Conservation (phyloP, 768 basidiomycete genomes). For the Tulasnella sp. region DNA sequence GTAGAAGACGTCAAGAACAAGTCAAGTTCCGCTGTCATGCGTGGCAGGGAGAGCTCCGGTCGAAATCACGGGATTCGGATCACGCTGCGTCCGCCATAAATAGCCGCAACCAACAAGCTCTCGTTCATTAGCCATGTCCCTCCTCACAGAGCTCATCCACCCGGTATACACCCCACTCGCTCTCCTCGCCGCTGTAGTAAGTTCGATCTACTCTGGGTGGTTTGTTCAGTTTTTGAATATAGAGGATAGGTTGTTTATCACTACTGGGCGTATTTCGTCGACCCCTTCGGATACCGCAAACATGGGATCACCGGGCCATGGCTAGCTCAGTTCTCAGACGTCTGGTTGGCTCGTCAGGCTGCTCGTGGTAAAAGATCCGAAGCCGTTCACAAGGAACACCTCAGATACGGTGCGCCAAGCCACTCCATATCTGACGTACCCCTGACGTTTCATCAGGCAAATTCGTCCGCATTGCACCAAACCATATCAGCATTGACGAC, state of each 20-base stretch:
- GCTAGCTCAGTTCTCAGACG: constrained; percentile 55
- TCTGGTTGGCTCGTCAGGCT: constrained; percentile 56
- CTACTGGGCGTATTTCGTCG: constrained; percentile 40
- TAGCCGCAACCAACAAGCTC: too few relatives aligned
- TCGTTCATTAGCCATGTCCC: too few relatives aligned
- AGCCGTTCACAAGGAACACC: constrained; percentile 57
- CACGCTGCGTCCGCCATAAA: too few relatives aligned
- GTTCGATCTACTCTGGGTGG: neutral
- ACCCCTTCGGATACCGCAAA: constrained; percentile 28
- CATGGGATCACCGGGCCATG: constrained; percentile 58
- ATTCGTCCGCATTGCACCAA: constrained; percentile 59
- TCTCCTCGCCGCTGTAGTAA: neutral
- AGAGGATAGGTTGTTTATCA: constrained; percentile 20
- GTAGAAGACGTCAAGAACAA: too few relatives aligned
- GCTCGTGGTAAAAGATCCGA: constrained; percentile 66
- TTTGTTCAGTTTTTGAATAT: neutral
- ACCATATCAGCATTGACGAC: constrained; percentile 64
- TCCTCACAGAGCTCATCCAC: constrained; percentile 4
- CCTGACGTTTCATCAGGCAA: constrained; percentile 32
- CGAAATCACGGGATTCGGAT: too few relatives aligned
- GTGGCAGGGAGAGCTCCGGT: too few relatives aligned
- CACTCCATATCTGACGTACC: neutral
- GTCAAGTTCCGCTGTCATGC: too few relatives aligned
- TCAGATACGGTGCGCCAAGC: constrained; percentile 48
- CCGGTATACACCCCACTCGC: neutral